These are phyloP conservation scores for Fusarium poae DNA, from an alignment of 2,329 filamentous ascomycete genomes.

Conservation along the genomic window DNA sequence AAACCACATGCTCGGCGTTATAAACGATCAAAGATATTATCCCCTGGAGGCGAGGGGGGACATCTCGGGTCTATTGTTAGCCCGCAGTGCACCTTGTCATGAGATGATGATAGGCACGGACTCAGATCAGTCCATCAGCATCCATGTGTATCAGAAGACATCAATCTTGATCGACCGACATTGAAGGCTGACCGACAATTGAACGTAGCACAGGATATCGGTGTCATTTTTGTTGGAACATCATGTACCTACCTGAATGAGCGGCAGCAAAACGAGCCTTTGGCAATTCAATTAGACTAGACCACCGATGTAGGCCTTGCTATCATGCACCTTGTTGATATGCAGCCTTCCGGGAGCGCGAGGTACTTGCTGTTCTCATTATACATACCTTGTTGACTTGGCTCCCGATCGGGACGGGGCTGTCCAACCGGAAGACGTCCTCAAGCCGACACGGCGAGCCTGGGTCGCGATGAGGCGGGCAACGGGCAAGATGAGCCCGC, in stretches of 20 bases:
- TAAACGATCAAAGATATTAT: slow-evolving; percentile 22
- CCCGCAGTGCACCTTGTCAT: slow-evolving; percentile 30
- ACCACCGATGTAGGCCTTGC: slow-evolving; percentile 7
- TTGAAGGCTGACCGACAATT: slow-evolving; percentile 41
- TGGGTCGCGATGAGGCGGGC: slow-evolving; percentile 28
- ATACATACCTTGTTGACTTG: slow-evolving; percentile 30
- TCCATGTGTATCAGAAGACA: slow-evolving; percentile 42
- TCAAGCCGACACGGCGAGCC: slow-evolving; percentile 39
- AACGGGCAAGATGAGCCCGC: slow-evolving; percentile 40
- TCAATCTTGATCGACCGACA: slow-evolving; percentile 36
- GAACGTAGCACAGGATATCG: slow-evolving; percentile 1
- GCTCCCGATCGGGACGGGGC: slow-evolving; percentile 39
- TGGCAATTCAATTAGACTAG: slow-evolving; percentile 10
- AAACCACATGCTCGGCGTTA: slow-evolving; percentile 31
- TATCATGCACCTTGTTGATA: slow-evolving; percentile 8
- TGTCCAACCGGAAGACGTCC: slow-evolving; percentile 46
- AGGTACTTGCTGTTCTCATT: slow-evolving; percentile 28
- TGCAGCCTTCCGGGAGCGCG: slow-evolving; percentile 42
- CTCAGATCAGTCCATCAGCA: slow-evolving; percentile 37
- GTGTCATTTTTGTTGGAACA: slow-evolving; percentile 9
- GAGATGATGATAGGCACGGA: slow-evolving; percentile 43
- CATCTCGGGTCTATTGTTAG: slow-evolving; percentile 32
- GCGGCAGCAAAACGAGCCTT: slow-evolving; percentile 5
- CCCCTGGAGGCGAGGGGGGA: slow-evolving; percentile 20
- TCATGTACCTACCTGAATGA: slow-evolving; percentile 11